phyloP scores from a whole-genome alignment of 768 basidiomycete genomes.

The Hygrophoropsis aurantiaca region DNA sequence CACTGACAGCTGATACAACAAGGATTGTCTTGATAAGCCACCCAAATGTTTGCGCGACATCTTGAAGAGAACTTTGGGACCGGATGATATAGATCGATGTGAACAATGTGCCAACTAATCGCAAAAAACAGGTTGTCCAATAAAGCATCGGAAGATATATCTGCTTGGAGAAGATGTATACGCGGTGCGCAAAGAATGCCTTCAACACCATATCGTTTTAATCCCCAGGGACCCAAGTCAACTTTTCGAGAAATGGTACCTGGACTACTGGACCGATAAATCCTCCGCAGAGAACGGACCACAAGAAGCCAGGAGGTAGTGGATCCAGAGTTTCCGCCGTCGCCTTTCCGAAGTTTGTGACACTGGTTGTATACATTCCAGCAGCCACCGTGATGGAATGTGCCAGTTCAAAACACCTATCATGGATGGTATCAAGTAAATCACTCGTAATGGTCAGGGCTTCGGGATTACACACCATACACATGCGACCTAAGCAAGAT shows the following conservation, averaged over 20 bases:
- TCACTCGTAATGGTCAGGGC: no score
- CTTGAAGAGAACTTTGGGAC: conserved; percentile 4
- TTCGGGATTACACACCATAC: not conserved
- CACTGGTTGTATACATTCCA: conserved; percentile 22
- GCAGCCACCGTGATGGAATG: conserved; percentile 21
- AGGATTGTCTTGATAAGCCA: conserved; percentile 22
- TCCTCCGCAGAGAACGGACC: conserved; percentile 21
- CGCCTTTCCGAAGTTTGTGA: conserved; percentile 19
- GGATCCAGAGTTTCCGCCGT: conserved; percentile 13
- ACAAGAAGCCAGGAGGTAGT: conserved; percentile 10
- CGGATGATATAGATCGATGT: not conserved
- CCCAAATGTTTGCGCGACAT: not conserved
- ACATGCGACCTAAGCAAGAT: not conserved
- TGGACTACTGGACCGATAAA: conserved; percentile 22
- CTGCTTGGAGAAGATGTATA: conserved; percentile 16
- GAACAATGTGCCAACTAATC: conserved; percentile 14
- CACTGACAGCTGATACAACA: conserved; percentile 14
- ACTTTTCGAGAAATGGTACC: conserved; percentile 1
- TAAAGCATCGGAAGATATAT: conserved; percentile 13
- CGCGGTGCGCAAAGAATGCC: conserved; percentile 23
- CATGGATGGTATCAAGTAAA: no score
- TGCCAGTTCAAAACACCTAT: conserved; percentile 15
- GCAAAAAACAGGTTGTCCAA: conserved; percentile 10
- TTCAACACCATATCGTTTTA: not conserved
- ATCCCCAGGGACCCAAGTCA: not conserved